phyloP scores from a whole-genome alignment of 1,284 basidiomycete species.

The Butyriboletus appendiculatus region DNA sequence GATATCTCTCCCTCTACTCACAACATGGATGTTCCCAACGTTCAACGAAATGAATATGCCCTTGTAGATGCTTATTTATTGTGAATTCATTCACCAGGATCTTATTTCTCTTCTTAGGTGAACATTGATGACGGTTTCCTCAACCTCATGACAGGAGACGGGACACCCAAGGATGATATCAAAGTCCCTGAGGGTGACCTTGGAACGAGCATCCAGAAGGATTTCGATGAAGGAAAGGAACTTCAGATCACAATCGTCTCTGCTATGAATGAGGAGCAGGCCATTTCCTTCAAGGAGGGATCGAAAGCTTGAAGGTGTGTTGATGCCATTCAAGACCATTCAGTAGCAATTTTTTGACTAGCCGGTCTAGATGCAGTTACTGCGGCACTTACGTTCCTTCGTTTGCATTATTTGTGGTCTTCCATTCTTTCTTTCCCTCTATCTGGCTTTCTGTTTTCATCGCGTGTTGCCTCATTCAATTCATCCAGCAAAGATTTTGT shows the following conservation, averaged over 20 bases:
- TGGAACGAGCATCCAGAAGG: slow-evolving; percentile 72
- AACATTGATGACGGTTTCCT: slow-evolving; percentile 92
- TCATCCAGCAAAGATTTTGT: slow-evolving; percentile 22
- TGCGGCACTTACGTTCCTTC: slow-evolving; percentile 5
- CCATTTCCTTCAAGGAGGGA: slow-evolving; percentile 85
- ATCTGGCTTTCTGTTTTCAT: slow-evolving; percentile 6
- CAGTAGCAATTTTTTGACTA: neutral
- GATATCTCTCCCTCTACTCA: slow-evolving; percentile 99
- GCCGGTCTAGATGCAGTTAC: neutral
- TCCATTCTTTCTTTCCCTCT: slow-evolving; percentile 3
- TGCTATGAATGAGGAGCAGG: slow-evolving; percentile 93
- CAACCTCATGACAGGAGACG: slow-evolving; percentile 91
- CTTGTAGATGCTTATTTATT: slow-evolving; percentile 56
- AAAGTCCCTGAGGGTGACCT: slow-evolving; percentile 88
- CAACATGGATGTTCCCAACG: slow-evolving; percentile 99
- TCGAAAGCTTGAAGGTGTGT: slow-evolving; percentile 54
- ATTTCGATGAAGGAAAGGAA: slow-evolving; percentile 90
- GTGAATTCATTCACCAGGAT: slow-evolving; percentile 1
- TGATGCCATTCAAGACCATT: neutral
- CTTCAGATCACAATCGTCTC: slow-evolving; percentile 86
- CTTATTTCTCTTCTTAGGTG: slow-evolving; percentile 46
- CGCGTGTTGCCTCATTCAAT: slow-evolving; percentile 15
- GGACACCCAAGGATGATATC: slow-evolving; percentile 92
- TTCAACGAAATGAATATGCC: slow-evolving; percentile 88
- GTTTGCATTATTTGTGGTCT: slow-evolving; percentile 20